Evolutionary conservation across 192 early-diverging fungal genomes (phyloP), one percentile per base, ranked within the genome.

Genomic region (Mortierella antarctica): DNA sequence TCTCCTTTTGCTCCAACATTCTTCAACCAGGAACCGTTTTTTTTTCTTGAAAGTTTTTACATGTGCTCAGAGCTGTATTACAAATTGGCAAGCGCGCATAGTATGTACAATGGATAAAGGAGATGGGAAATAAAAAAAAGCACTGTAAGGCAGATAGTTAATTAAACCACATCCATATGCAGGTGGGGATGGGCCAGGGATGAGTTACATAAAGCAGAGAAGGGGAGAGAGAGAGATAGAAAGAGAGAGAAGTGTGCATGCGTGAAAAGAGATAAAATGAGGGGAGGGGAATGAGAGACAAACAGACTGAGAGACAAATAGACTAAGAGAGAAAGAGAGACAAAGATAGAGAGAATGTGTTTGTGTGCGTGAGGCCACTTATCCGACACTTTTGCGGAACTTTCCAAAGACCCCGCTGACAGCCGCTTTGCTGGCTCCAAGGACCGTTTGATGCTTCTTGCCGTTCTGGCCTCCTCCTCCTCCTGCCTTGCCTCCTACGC

Each of bases 331-430:
- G 44, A 18, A 57, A 61, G 17, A 39, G 31, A 23, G 0, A 51
- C 1, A n/a, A 31, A 54, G 21, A 44, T 44, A 58, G 41, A 31
- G 17, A 2, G 39, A 54, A 42, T 55, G 7, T 13, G 14, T 50
- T 20, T 49, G 21, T 53, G 6, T 52, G 6, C 9, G 9, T 51
- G 18, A 31, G 31, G 31, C 49, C 20, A 2, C 50, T 54, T 70
- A 80, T 23, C 70, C 65, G 13, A 80, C 65, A 55, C 70, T 80
- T 65, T 72, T 80, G 13, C 77, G 57, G 47, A 80, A 62, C 61
- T 72, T 80, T 52, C 70, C 77, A 66, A 80, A 67, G n/a, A 80
- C 70, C 0, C 77, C 77, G 7, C 46, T 72, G 6, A 80, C 65
- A 49, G 65, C 77, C 15, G 70, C 77, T 23, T 72, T 66, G 18